These are phyloP conservation scores for Thelonectria olida DNA, from an alignment of 2,329 filamentous ascomycete genomes.

Conservation along the genomic window DNA sequence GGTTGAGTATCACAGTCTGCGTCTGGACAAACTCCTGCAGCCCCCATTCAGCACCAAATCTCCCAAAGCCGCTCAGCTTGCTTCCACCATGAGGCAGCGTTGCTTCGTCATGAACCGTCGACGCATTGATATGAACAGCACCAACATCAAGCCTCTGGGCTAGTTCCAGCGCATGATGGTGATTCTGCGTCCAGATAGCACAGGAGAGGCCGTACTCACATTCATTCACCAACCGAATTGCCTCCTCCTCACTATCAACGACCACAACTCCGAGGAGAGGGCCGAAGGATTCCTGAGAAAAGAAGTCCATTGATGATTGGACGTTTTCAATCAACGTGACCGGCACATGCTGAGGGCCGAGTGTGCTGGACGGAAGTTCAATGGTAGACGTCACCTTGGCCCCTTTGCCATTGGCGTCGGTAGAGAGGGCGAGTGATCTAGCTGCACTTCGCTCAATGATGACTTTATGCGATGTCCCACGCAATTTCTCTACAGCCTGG, in stretches of 20 bases:
- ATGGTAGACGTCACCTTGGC: not conserved
- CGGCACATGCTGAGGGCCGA: not conserved
- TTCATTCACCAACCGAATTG: not conserved
- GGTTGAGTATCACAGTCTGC: too few species aligned
- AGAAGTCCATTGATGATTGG: not conserved
- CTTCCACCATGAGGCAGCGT: constrained; percentile 19
- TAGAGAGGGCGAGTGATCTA: not conserved
- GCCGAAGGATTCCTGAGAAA: not conserved
- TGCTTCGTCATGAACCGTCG: constrained; percentile 22
- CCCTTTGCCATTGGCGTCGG: not conserved
- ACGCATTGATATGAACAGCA: constrained; percentile 51
- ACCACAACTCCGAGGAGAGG: not conserved
- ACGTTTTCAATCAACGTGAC: not conserved
- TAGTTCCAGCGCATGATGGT: not conserved
- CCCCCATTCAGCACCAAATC: too few species aligned
- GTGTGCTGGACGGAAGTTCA: not conserved
- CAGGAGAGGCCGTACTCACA: not conserved
- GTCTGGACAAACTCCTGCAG: too few species aligned
- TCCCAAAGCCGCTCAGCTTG: constrained; percentile 21
- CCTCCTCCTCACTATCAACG: not conserved
- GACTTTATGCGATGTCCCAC: too few species aligned
- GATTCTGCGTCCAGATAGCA: not conserved
- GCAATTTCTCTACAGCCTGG: too few species aligned
- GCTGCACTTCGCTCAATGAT: not conserved
- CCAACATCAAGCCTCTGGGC: constrained; percentile 48